phyloP scores from a whole-genome alignment of 2,329 filamentous ascomycete genomes.

The Fusarium albidum region DNA sequence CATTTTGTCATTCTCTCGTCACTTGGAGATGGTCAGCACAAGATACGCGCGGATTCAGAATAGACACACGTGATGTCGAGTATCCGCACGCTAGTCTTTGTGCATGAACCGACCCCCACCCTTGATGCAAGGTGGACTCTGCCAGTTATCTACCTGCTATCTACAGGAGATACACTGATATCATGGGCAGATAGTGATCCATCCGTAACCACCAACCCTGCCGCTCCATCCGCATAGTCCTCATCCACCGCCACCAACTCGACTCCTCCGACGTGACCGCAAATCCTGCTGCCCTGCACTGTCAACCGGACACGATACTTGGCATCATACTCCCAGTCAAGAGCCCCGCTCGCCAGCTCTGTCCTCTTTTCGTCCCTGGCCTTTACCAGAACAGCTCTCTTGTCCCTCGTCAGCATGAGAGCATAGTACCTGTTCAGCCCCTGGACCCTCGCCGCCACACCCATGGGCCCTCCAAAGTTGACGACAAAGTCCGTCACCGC shows the following conservation, averaged over 20 bases:
- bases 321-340: constrained; percentile 2
- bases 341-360: background rate
- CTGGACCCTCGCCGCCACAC: constrained; percentile 2
- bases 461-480: constrained; percentile 7
- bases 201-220: background rate
- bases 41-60: background rate
- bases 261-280: background rate
- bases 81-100: too few species aligned
- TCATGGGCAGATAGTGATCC: constrained; percentile 3
- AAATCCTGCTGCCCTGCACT: background rate
- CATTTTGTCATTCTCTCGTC: too few species aligned
- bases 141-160: too few species aligned
- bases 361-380: constrained; percentile 4
- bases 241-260: background rate
- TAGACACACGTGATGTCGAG: too few species aligned
- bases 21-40: background rate
- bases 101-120: too few species aligned
- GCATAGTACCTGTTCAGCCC: constrained; percentile 7
- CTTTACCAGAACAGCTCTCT: background rate
- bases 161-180: background rate
- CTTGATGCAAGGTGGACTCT: too few species aligned
- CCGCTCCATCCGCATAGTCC: background rate
- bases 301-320: constrained; percentile 3
- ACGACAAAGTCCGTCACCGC: background rate
- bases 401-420: constrained; percentile 3